Evolutionary conservation across 2,329 filamentous ascomycete species (phyloP).

Genomic region (Ilyonectria robusta): DNA sequence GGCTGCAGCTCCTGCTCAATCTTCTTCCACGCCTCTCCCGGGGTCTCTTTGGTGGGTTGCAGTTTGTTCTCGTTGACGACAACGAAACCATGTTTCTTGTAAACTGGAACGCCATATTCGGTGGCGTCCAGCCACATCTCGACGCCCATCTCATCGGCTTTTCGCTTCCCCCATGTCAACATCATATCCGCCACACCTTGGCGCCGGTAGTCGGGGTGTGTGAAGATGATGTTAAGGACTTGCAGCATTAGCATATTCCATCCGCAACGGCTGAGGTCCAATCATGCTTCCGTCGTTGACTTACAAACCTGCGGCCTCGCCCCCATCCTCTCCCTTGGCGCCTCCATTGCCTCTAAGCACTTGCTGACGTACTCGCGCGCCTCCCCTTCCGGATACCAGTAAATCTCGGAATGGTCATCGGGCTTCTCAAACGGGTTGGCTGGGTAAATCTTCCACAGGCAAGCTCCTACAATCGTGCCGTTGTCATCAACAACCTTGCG

Average conservation of each 20-base stretch:
- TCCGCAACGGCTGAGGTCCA: no score
- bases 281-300: background rate
- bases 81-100: constrained; percentile 42
- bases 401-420: constrained; percentile 27
- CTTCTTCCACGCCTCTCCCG: constrained; percentile 34
- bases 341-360: constrained; percentile 37
- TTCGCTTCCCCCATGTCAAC: constrained; percentile 41
- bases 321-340: constrained; percentile 35
- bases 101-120: constrained; percentile 39
- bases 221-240: constrained; percentile 43
- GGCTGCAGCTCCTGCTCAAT: constrained; percentile 33
- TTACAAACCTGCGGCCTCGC: constrained; percentile 41
- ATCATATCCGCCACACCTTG: constrained; percentile 42
- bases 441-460: constrained; percentile 39
- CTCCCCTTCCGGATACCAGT: constrained; percentile 42
- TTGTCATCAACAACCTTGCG: constrained; percentile 35
- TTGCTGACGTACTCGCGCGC: constrained; percentile 35
- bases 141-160: constrained; percentile 43
- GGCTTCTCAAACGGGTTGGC: constrained; percentile 32
- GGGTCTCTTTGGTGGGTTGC: constrained; percentile 24
- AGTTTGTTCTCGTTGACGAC: constrained; percentile 33
- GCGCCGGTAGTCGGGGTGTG: constrained; percentile 39
- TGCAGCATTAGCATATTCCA: background rate
- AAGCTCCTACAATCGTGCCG: constrained; percentile 39
- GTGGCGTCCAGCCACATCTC: constrained; percentile 45